A percentile compares a stretch with the other conserved stretches of the same genome.
These are phyloP conservation scores for Rhodomyrtus psidioides DNA, from an alignment of 441 rosid genomes.

Conservation along the genomic window DNA sequence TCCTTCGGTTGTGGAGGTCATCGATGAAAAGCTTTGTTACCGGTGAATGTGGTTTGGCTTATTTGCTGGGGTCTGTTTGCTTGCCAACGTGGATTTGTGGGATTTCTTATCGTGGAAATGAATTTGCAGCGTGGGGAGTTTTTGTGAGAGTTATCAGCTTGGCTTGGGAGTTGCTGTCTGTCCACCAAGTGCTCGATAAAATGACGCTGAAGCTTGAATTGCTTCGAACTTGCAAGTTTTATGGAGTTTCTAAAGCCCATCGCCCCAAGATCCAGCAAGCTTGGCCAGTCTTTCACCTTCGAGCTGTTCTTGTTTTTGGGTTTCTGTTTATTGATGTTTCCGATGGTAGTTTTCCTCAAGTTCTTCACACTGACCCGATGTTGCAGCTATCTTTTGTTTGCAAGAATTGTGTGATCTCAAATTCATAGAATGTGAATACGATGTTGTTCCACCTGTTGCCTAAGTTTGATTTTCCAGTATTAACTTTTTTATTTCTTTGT, in stretches of 20 bases:
- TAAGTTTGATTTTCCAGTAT: background rate
- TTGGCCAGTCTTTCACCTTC: background rate
- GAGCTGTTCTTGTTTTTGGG: background rate
- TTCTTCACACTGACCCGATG: background rate
- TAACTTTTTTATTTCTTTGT: background rate
- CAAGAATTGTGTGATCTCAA: background rate
- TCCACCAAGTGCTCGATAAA: background rate
- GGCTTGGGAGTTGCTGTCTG: background rate
- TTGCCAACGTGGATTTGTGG: background rate
- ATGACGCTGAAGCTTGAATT: background rate
- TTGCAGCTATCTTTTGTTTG: background rate
- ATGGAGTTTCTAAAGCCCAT: background rate
- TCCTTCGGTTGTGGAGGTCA: background rate
- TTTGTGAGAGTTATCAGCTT: background rate
- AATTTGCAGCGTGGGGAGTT: background rate
- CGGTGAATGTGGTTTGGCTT: background rate
- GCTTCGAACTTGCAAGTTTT: background rate
- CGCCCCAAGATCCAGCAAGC: background rate
- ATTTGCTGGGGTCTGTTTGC: background rate
- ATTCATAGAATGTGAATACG: background rate
- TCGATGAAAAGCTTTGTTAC: background rate
- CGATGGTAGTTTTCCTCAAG: background rate
- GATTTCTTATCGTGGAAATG: background rate
- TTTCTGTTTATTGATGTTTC: background rate
- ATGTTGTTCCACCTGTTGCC: background rate